These are phyloP conservation scores for Cercospora zeina DNA, from an alignment of 2,329 filamentous ascomycete species.

Conservation along the genomic window DNA sequence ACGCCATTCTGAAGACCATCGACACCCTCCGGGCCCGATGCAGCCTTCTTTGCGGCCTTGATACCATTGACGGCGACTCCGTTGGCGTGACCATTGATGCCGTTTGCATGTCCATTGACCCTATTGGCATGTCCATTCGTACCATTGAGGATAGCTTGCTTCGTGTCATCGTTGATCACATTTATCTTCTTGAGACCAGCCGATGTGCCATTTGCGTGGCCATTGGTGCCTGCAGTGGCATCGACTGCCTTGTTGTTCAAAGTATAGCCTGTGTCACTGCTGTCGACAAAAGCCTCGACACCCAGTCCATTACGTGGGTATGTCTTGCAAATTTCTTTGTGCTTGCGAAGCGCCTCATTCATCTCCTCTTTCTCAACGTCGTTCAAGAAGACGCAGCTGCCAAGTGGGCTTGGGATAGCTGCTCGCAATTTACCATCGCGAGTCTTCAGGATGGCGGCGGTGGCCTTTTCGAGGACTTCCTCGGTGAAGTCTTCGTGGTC, in stretches of 20 bases:
- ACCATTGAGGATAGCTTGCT: slow-evolving; percentile 24
- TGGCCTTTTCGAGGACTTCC: slow-evolving; percentile 64
- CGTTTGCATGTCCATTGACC: neutral
- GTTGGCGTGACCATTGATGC: slow-evolving; percentile 3
- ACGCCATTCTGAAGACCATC: slow-evolving; percentile 31
- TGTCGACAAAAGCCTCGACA: slow-evolving; percentile 68
- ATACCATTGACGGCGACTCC: slow-evolving; percentile 27
- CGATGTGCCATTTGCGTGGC: slow-evolving; percentile 2
- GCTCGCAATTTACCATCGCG: slow-evolving; percentile 67
- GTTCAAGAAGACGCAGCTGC: slow-evolving; percentile 67
- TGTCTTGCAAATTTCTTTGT: slow-evolving; percentile 64
- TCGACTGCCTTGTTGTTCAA: slow-evolving; percentile 48
- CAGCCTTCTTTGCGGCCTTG: slow-evolving; percentile 35
- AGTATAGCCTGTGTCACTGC: slow-evolving; percentile 65
- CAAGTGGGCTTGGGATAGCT: slow-evolving; percentile 68
- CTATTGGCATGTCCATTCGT: neutral
- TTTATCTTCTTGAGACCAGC: slow-evolving; percentile 35
- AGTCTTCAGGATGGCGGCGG: slow-evolving; percentile 69
- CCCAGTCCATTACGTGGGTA: slow-evolving; percentile 66
- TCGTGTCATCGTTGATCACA: slow-evolving; percentile 42
- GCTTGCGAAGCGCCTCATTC: slow-evolving; percentile 58
- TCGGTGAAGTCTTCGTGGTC: slow-evolving; percentile 69
- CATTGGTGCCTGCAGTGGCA: slow-evolving; percentile 32
- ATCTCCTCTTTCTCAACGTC: slow-evolving; percentile 65
- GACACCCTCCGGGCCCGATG: slow-evolving; percentile 38